A percentile compares a stretch with the other conserved stretches of the same genome.
Conservation (phyloP, 441 rosid species). For the Populus hybrid region DNA sequence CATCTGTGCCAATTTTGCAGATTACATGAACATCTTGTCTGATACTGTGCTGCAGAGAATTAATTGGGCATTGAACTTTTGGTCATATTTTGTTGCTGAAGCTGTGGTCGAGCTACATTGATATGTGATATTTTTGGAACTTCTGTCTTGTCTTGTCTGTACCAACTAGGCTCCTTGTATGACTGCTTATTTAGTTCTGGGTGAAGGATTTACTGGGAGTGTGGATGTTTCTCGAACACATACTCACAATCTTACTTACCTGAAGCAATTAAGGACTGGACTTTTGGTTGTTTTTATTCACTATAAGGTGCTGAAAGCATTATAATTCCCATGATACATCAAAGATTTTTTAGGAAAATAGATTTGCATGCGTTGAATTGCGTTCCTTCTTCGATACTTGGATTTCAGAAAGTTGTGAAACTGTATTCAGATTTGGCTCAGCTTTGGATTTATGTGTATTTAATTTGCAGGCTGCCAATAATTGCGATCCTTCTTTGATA, state of each 20-base stretch:
- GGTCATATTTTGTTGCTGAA: neutral
- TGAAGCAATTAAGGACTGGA: neutral
- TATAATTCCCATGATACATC: neutral
- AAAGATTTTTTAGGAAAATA: neutral
- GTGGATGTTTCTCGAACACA: neutral
- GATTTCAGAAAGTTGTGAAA: neutral
- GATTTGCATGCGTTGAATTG: neutral
- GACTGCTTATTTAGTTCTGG: neutral
- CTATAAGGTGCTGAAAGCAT: too few species aligned
- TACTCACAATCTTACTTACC: neutral
- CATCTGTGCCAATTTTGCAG: neutral
- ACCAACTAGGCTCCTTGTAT: neutral
- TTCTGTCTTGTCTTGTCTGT: neutral
- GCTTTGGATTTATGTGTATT: too few species aligned
- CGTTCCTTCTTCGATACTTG: neutral
- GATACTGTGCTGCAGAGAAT: neutral
- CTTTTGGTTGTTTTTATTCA: neutral
- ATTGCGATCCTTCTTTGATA: too few species aligned
- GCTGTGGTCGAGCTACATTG: neutral
- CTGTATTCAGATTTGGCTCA: too few species aligned
- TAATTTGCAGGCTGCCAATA: too few species aligned
- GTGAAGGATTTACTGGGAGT: neutral
- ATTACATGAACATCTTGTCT: neutral
- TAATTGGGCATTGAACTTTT: neutral
- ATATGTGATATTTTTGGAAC: neutral